A percentile compares a stretch with the other conserved stretches of the same genome.
Evolutionary conservation across 1,284 basidiomycete genomes (phyloP).

Genomic region (Heterobasidion parviporum): DNA sequence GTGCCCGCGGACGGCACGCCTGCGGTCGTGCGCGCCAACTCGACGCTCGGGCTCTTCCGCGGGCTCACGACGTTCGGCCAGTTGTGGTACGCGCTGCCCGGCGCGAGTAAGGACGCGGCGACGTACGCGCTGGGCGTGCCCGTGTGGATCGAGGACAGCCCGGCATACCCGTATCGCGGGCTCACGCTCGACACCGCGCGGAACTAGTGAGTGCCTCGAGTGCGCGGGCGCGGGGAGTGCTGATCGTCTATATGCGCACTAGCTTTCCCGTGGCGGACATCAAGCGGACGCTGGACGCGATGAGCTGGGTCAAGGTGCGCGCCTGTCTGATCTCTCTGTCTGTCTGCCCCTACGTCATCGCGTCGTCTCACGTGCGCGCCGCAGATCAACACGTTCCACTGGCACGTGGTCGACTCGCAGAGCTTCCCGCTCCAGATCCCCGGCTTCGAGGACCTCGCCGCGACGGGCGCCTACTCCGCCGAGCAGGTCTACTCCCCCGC

Average conservation of each 20-base stretch:
- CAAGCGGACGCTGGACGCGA: constrained; percentile 70
- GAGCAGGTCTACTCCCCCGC: constrained; percentile 46
- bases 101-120: constrained; percentile 24
- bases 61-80: constrained; percentile 82
- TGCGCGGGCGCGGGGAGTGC: no score
- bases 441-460: constrained; percentile 52
- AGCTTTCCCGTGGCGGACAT: constrained; percentile 66
- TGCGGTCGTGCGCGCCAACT: constrained; percentile 60
- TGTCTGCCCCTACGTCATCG: not conserved
- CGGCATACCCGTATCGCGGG: constrained; percentile 53
- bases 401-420: constrained; percentile 74
- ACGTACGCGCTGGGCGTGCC: constrained; percentile 61
- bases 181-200: constrained; percentile 77
- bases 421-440: constrained; percentile 70
- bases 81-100: constrained; percentile 54
- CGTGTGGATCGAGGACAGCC: constrained; percentile 37
- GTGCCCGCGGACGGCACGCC: constrained; percentile 52
- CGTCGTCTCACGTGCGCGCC: not conserved
- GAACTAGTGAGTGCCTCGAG: constrained; percentile 36
- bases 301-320: constrained; percentile 79
- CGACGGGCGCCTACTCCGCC: constrained; percentile 63
- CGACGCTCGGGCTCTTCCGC: constrained; percentile 70
- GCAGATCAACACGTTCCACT: constrained; percentile 69
- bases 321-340: not conserved
- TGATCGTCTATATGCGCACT: not conserved